These are phyloP conservation scores for Termitomyces sp. DNA, from an alignment of 768 basidiomycete species.

Conservation along the genomic window DNA sequence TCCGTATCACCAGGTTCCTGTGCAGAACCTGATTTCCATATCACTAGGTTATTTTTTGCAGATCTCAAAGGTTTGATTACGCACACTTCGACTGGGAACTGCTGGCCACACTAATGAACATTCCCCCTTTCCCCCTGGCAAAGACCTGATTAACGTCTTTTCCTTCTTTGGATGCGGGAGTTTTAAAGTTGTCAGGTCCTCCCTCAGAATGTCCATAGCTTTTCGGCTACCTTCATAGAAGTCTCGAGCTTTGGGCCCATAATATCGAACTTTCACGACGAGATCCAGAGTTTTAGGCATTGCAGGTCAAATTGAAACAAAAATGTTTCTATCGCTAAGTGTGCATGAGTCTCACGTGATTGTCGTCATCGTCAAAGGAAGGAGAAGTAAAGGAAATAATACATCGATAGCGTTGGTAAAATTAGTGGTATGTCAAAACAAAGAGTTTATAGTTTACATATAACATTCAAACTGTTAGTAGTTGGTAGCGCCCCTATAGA, in stretches of 20 bases:
- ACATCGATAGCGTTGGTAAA: slow-evolving; percentile 2
- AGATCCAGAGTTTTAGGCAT: slow-evolving; percentile 16
- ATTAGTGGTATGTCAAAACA: not conserved
- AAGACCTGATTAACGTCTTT: slow-evolving; percentile 24
- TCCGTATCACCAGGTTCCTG: slow-evolving; percentile 12
- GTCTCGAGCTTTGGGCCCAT: slow-evolving; percentile 28
- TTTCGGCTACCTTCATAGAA: slow-evolving; percentile 23
- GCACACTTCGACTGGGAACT: not conserved
- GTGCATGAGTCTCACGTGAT: slow-evolving; percentile 5
- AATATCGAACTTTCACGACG: slow-evolving; percentile 26
- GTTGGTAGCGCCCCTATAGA: not conserved
- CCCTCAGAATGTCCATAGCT: slow-evolving; percentile 21
- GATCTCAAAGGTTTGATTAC: not conserved
- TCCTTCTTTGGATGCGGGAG: slow-evolving; percentile 32
- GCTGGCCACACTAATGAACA: slow-evolving; percentile 17
- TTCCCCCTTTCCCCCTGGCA: slow-evolving; percentile 17
- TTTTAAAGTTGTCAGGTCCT: slow-evolving; percentile 30
- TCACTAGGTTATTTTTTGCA: not conserved
- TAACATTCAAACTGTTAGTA: slow-evolving; percentile 6
- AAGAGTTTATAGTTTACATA: slow-evolving; percentile 13
- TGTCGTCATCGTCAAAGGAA: not conserved
- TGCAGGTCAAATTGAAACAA: not conserved
- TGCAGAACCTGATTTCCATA: slow-evolving; percentile 12
- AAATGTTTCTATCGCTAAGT: not conserved
- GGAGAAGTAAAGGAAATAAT: not conserved